Conservation (phyloP, 2,329 filamentous ascomycete species). For the Cladophialophora bantiana region DNA sequence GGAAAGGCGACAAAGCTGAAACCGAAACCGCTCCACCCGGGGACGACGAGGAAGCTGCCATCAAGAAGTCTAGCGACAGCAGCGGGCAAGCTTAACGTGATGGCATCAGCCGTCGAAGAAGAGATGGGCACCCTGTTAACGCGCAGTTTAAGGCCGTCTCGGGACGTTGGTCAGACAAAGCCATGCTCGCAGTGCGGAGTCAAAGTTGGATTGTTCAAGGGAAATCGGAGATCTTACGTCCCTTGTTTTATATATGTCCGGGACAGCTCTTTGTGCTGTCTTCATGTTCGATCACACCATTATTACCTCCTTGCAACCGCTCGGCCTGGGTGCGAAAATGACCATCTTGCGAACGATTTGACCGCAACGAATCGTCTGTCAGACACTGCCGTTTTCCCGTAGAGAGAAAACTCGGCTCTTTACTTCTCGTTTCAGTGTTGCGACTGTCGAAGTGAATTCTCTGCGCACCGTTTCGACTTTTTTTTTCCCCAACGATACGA, state of each 20-base stretch:
- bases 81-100: not conserved
- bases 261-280: not conserved
- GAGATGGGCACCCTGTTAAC: not conserved
- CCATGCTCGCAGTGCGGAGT: not conserved
- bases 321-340: not conserved
- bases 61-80: not conserved
- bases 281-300: not conserved
- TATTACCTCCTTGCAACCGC: not conserved
- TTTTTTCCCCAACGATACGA: too few species aligned
- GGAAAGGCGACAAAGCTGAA: slow-evolving; percentile 1
- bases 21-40: not conserved
- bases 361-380: not conserved
- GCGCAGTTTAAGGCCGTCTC: not conserved
- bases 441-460: too few species aligned
- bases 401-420: not conserved
- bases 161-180: not conserved
- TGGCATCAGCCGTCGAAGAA: not conserved
- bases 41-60: slow-evolving; percentile 2
- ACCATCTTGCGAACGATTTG: not conserved
- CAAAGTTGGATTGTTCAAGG: not conserved
- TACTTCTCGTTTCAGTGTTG: too few species aligned
- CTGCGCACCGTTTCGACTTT: too few species aligned
- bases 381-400: not conserved
- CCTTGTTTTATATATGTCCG: not conserved
- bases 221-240: not conserved